phyloP scores from a whole-genome alignment of 805 yeast genomes.

The Wickerhamiella bombiphila region DNA sequence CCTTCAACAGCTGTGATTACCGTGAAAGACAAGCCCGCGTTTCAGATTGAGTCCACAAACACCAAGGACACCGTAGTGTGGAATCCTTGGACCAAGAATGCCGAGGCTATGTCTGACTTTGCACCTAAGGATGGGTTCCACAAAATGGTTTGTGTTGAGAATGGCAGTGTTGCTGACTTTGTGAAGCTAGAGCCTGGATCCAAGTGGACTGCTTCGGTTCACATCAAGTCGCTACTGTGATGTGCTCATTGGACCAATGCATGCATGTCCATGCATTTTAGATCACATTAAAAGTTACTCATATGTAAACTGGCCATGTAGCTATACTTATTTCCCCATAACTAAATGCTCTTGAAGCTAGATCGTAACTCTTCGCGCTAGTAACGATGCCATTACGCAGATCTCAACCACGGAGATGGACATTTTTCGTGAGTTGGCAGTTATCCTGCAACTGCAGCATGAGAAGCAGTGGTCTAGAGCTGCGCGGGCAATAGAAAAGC shows the following conservation, averaged over 20 bases:
- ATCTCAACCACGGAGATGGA: too few species aligned
- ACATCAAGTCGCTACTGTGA: constrained; percentile 7
- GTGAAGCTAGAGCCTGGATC: constrained; percentile 51
- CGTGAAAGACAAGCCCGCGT: constrained; percentile 53
- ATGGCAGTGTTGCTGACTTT: constrained; percentile 72
- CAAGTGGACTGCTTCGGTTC: constrained; percentile 45
- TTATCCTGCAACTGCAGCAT: not conserved
- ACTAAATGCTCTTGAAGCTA: too few species aligned
- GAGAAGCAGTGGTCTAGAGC: not conserved
- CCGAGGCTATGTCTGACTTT: constrained; percentile 77
- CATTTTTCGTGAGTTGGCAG: too few species aligned
- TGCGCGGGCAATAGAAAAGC: constrained; percentile 1
- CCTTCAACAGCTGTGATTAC: constrained; percentile 43
- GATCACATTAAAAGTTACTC: too few species aligned
- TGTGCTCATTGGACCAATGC: too few species aligned
- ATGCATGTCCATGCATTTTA: too few species aligned
- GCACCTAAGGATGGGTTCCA: constrained; percentile 71
- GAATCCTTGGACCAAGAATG: constrained; percentile 90
- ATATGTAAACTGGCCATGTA: too few species aligned
- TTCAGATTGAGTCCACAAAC: constrained; percentile 41
- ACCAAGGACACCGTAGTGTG: constrained; percentile 71
- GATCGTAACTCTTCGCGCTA: too few species aligned
- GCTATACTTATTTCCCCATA: too few species aligned
- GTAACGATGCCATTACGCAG: too few species aligned
- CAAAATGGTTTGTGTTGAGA: constrained; percentile 88